These are phyloP conservation scores for Fomitopsis pulvina DNA, from an alignment of 768 basidiomycete genomes.

Conservation along the genomic window DNA sequence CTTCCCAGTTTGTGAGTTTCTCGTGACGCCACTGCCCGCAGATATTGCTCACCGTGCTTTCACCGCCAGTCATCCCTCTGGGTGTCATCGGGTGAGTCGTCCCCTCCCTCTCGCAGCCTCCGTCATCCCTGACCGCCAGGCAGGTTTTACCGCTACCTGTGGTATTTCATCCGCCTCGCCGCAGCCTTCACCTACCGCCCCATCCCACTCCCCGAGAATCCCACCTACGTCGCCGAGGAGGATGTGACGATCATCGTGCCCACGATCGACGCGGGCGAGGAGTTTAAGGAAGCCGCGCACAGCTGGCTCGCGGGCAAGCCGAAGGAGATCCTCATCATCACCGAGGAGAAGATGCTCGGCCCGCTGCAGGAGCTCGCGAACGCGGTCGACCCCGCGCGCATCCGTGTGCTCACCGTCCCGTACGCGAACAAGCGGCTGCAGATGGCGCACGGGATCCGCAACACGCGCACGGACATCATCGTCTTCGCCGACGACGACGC, in stretches of 20 bases:
- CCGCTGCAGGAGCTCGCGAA: constrained; percentile 87
- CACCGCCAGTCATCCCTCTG: constrained; percentile 71
- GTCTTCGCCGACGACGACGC: constrained; percentile 95
- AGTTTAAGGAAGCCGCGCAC: constrained; percentile 90
- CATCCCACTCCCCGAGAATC: constrained; percentile 85
- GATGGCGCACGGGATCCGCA: constrained; percentile 90
- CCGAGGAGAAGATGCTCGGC: constrained; percentile 85
- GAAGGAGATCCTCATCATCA: constrained; percentile 72
- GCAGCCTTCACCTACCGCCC: constrained; percentile 80
- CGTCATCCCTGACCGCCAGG: constrained; percentile 3
- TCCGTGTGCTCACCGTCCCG: constrained; percentile 84
- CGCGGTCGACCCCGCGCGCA: constrained; percentile 76
- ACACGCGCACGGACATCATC: constrained; percentile 88
- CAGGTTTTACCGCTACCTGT: constrained; percentile 91
- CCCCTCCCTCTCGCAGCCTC: background rate
- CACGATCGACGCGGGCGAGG: constrained; percentile 93
- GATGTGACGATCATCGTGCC: constrained; percentile 97
- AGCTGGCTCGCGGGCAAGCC: constrained; percentile 91
- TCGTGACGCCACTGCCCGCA: constrained; percentile 2
- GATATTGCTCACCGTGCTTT: constrained; percentile 4
- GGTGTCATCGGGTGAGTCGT: constrained; percentile 71
- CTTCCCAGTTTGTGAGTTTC: constrained; percentile 80
- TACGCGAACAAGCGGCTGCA: constrained; percentile 93
- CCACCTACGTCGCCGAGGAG: constrained; percentile 83
- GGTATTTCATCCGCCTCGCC: constrained; percentile 81